Base-by-base conservation (phyloP, 1,284 basidiomycete species). In the Puccinia novopanici region DNA sequence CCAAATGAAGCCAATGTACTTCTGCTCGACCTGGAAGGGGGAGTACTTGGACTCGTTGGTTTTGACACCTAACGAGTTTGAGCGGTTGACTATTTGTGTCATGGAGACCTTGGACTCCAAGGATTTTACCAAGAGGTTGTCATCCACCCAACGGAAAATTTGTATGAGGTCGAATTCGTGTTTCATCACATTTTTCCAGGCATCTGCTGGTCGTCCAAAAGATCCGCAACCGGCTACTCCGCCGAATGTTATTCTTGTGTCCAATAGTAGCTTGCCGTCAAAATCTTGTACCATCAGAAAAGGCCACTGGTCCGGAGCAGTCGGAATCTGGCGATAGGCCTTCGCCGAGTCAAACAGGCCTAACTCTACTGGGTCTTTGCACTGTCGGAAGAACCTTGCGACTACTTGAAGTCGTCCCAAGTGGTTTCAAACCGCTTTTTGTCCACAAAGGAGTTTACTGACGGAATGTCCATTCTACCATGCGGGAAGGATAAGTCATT, bases 1-100 rank as follows among this genome's bases (percentile, higher is more conserved):
- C 67, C 67, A 70, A 70, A 70, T 70, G n/a, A 70, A 70, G 34
- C 67, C 37, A 5, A 70, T 70, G n/a, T 15, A 70, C n/a, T 70
- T 70, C 40, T 70, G 67, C 40, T 70, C 67, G 4, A 15, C 27
- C 3, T 12, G 6, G 27, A 70, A 70, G 12, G 27, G 12, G n/a
- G 30, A 15, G 24, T 12, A 15, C 22, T 70, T 70, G 4, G 9
- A 6, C 45, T 42, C 67, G n/a, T 70, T 70, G 6, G 67, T 70
- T 42, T 9, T 42, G 4, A 70, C 67, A 10, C 61, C 61, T 17
- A 63, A 22, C 24, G 12, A 8, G 10, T 3, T 34, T 63, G 61
- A 63, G 3, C 22, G 8, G 8, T 15, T 27, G 5, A 63, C 61
- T 17, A 63, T 63, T 13, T 63, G 8, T 15, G 12, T 27, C 61